These are phyloP conservation scores for Elaeagnus macrophylla DNA, from an alignment of 306 rosid genomes.

Conservation along the genomic window DNA sequence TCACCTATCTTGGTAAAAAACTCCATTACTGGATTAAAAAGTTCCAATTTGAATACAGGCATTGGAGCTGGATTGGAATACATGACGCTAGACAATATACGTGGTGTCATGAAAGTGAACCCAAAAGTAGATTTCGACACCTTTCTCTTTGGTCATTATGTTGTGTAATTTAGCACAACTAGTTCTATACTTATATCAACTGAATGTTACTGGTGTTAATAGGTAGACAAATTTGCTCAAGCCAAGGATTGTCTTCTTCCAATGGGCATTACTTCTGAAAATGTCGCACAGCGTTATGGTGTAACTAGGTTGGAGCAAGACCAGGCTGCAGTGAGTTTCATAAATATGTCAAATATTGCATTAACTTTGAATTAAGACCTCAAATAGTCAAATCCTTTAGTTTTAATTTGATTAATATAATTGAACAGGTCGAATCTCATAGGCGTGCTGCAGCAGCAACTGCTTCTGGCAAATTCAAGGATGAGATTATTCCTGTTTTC, in stretches of 20 bases:
- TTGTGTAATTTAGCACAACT: background rate
- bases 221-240: conserved; percentile 53
- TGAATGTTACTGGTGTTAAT: conserved; percentile 6
- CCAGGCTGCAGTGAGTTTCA: conserved; percentile 72
- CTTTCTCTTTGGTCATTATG: background rate
- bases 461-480: conserved; percentile 77
- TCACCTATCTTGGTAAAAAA: background rate
- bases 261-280: conserved; percentile 90
- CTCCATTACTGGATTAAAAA: conserved; percentile 8
- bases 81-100: conserved; percentile 45
- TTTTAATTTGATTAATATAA: background rate
- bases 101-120: conserved; percentile 20
- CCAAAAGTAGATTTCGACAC: conserved; percentile 43
- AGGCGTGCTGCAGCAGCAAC: conserved; percentile 79
- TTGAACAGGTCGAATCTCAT: conserved; percentile 71
- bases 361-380: conserved; percentile 1
- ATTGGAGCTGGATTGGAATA: conserved; percentile 88
- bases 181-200: conserved; percentile 6
- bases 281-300: conserved; percentile 69
- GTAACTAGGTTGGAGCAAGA: conserved; percentile 87
- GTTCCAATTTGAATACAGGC: conserved; percentile 35
- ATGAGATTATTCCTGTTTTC: conserved; percentile 74
- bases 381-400: background rate
- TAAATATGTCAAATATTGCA: conserved; percentile 10
- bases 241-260: conserved; percentile 88